These are phyloP conservation scores for Uncinocarpus reesii DNA, from an alignment of 2,329 filamentous ascomycete species.

Conservation along the genomic window DNA sequence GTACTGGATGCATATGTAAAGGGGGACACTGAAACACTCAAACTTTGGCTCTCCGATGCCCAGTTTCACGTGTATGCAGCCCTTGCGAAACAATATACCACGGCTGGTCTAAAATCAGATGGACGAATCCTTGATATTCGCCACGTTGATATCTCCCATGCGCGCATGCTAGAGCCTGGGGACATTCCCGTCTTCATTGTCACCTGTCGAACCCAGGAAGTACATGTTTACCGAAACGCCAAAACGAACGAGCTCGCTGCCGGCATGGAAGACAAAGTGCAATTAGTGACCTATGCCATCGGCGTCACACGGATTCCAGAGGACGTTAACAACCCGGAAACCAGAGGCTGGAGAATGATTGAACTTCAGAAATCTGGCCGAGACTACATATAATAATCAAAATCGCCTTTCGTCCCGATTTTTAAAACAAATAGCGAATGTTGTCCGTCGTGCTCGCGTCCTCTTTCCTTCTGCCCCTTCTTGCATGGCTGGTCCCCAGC, in stretches of 20 bases:
- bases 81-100: conserved; percentile 91
- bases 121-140: conserved; percentile 92
- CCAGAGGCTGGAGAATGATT: conserved; percentile 90
- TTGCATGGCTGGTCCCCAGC: conserved; percentile 6
- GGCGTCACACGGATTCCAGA: conserved; percentile 88
- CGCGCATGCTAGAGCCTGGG: conserved; percentile 40
- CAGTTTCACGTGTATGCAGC: conserved; percentile 96
- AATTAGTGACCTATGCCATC: conserved; percentile 96
- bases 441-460: not conserved
- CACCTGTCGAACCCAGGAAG: conserved; percentile 91
- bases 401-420: not conserved
- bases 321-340: conserved; percentile 94
- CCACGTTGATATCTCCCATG: conserved; percentile 63
- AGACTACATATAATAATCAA: conserved; percentile 63
- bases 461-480: not conserved
- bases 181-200: conserved; percentile 83
- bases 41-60: conserved; percentile 89
- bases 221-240: conserved; percentile 88
- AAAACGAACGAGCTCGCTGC: conserved; percentile 84
- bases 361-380: conserved; percentile 97
- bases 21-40: conserved; percentile 80
- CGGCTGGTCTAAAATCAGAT: conserved; percentile 85
- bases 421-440: not conserved
- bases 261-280: conserved; percentile 97
- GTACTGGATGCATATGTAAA: conserved; percentile 97